Evolutionary conservation across 2,329 filamentous ascomycete species (phyloP).

Genomic region (Esteya vermicola): DNA sequence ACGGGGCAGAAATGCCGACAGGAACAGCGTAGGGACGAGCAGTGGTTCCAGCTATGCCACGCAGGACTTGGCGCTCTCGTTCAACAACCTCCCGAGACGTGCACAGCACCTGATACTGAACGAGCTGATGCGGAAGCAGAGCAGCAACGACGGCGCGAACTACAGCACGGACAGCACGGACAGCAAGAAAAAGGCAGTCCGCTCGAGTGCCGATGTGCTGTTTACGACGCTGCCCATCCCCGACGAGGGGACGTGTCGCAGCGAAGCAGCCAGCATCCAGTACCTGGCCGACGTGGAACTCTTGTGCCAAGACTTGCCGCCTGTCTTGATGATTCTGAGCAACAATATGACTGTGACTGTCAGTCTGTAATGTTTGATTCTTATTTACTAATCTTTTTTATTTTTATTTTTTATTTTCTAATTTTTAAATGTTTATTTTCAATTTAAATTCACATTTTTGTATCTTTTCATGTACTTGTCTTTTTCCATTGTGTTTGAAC

Average conservation of each 20-base stretch:
- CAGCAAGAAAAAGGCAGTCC: background rate
- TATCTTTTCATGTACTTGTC: no score
- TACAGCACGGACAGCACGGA: background rate
- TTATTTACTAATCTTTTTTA: no score
- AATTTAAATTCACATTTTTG: no score
- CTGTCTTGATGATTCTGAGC: constrained; percentile 65
- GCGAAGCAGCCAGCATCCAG: constrained; percentile 53
- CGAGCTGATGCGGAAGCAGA: constrained; percentile 61
- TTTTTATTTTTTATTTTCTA: no score
- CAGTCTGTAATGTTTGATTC: constrained; percentile 34
- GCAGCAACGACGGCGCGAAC: constrained; percentile 16
- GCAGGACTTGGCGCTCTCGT: constrained; percentile 48
- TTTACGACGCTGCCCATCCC: constrained; percentile 78
- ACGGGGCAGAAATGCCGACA: background rate
- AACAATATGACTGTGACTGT: constrained; percentile 86
- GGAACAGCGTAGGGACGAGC: background rate
- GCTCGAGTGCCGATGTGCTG: constrained; percentile 56
- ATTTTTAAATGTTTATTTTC: no score
- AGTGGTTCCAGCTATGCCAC: constrained; percentile 9
- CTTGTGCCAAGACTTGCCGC: constrained; percentile 61
- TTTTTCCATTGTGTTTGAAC: no score
- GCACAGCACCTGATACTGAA: constrained; percentile 81
- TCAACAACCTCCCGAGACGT: constrained; percentile 74
- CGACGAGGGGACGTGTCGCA: constrained; percentile 57
- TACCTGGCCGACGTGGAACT: constrained; percentile 71